A percentile compares a stretch with the other conserved stretches of the same genome.
phyloP scores from a whole-genome alignment of 805 yeast genomes.

The Metschnikowia hibisci region DNA sequence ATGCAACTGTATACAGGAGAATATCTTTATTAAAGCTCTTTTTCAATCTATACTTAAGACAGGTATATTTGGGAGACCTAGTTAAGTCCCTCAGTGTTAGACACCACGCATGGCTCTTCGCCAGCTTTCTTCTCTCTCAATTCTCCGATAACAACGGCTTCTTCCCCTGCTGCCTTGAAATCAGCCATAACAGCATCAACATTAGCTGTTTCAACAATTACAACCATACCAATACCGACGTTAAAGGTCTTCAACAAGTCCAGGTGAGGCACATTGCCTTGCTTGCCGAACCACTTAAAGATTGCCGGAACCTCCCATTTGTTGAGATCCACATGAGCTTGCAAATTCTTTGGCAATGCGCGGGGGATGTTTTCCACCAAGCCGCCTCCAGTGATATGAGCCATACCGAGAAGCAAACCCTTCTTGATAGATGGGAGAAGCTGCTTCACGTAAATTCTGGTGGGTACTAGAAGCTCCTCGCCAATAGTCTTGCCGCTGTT shows the following conservation, averaged over 20 bases:
- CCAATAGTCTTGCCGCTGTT: conserved; percentile 68
- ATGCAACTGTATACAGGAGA: background rate
- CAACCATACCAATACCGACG: conserved; percentile 95
- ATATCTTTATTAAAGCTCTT: background rate
- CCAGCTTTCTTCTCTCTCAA: conserved; percentile 37
- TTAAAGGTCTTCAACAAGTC: conserved; percentile 91
- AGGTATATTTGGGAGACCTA: background rate
- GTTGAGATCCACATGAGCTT: conserved; percentile 75
- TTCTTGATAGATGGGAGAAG: conserved; percentile 69
- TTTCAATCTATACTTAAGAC: background rate
- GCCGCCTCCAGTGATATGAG: conserved; percentile 99
- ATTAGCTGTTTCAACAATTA: conserved; percentile 68
- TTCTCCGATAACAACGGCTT: conserved; percentile 50
- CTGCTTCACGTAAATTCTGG: conserved; percentile 92
- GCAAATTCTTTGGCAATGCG: conserved; percentile 75
- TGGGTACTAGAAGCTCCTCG: conserved; percentile 81
- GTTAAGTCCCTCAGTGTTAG: conserved; percentile 16
- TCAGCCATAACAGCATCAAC: conserved; percentile 53
- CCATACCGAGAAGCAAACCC: conserved; percentile 75
- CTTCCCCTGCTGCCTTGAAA: conserved; percentile 67
- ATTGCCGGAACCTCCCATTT: conserved; percentile 85
- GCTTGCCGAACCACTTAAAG: conserved; percentile 89
- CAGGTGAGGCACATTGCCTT: conserved; percentile 82
- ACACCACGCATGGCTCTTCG: conserved; percentile 61
- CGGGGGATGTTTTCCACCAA: conserved; percentile 94